A percentile compares a stretch with the other conserved stretches of the same genome.
phyloP scores from a whole-genome alignment of 805 yeast genomes.

The Yarrowia hollandica region DNA sequence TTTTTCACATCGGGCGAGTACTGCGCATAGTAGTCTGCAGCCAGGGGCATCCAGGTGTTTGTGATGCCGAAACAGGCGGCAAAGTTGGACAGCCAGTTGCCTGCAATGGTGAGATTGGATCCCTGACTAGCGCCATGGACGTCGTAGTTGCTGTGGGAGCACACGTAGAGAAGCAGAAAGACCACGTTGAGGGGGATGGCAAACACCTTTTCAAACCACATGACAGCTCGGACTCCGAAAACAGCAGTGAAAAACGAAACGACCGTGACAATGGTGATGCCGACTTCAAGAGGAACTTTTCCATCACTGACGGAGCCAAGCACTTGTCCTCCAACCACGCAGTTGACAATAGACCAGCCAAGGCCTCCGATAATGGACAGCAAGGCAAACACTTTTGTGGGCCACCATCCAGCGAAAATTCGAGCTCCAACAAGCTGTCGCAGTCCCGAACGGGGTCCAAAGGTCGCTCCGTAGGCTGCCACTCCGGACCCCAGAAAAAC shows the following conservation, averaged over 20 bases:
- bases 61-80: constrained; percentile 75
- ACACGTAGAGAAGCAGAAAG: constrained; percentile 64
- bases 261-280: constrained; percentile 68
- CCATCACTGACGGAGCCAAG: constrained; percentile 64
- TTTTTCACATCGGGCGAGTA: constrained; percentile 72
- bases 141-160: constrained; percentile 43
- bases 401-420: constrained; percentile 82
- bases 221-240: constrained; percentile 73
- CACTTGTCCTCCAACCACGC: constrained; percentile 86
- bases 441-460: constrained; percentile 91
- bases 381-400: constrained; percentile 71
- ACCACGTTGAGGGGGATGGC: constrained; percentile 69
- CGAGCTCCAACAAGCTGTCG: constrained; percentile 85
- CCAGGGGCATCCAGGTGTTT: constrained; percentile 85
- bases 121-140: constrained; percentile 42
- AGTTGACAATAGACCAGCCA: constrained; percentile 95
- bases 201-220: constrained; percentile 65
- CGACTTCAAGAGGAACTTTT: constrained; percentile 67
- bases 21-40: constrained; percentile 79
- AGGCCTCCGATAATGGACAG: constrained; percentile 72
- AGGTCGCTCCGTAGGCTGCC: constrained; percentile 78
- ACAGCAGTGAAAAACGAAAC: constrained; percentile 66
- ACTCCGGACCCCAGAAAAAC: constrained; percentile 67
- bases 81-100: constrained; percentile 73
- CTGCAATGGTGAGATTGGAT: constrained; percentile 50